Base-by-base conservation (phyloP, 805 yeast genomes). In the Saturnispora serradocipensis region DNA sequence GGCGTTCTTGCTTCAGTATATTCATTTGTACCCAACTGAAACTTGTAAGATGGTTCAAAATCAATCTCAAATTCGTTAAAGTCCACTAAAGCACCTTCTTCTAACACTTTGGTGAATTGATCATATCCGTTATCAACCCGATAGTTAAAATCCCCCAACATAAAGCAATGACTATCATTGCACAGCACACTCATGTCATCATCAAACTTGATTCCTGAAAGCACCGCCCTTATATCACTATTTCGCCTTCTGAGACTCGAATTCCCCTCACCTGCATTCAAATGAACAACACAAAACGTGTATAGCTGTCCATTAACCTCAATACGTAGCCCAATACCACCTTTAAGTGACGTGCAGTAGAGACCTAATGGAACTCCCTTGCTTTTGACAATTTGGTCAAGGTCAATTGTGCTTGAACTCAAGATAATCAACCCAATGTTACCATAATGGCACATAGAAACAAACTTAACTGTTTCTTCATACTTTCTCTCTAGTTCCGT, bases 141-240 rank as follows among this genome's bases (percentile, higher is more conserved):
- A 65, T 86, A 90, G 63, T 90, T 90, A 59, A 90, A 70, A 66
- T 90, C 98, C 0, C 98, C 98, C 73, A 87, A 67, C 49, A 89
- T 64, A 60, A 89, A 84, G 5, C 82, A 67, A 61, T 86, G 95
- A 10, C 74, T 59, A 1, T 66, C 57, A 0, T 82, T 80, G 54
- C 76, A 76, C 43, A 81, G 62, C 25, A 77, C 66, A 24, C 80
- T 75, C 59, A 65, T 72, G 4, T 80, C 82, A 57, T 82, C 84
- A 11, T 74, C 76, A 60, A 85, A 82, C 51, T 74, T 78, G 45
- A 86, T 61, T 4, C 78, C 73, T 32, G 77, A 70, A 59, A 81
- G 71, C 3, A 87, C 66, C 3, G 68, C 65, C 34, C 66, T 57
- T 35, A 79, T 70, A 60, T 86, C 82, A 3, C 60, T 54, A 58